Conservation (phyloP, 1,284 basidiomycete genomes). For the Puccinia horiana region DNA sequence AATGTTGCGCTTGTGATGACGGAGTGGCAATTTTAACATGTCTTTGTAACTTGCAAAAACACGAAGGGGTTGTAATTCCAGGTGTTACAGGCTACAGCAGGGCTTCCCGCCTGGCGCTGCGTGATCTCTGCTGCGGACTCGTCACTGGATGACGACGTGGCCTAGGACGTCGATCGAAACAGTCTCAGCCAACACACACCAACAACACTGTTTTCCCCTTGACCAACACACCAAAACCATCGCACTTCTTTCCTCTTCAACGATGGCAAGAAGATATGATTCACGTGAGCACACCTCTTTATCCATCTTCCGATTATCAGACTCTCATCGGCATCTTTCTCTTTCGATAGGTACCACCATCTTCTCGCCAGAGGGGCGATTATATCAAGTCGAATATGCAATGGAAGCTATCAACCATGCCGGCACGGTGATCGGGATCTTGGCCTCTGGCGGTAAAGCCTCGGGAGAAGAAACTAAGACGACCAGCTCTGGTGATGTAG, state of each 20-base stretch:
- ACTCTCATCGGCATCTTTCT: neutral
- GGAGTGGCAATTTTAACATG: too few relatives aligned
- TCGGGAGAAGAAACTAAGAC: conserved; percentile 52
- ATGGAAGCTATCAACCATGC: conserved; percentile 99
- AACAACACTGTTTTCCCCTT: neutral
- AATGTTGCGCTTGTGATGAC: too few relatives aligned
- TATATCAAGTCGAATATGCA: conserved; percentile 84
- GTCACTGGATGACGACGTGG: neutral
- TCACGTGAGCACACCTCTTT: conserved; percentile 22
- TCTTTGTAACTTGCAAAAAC: too few relatives aligned
- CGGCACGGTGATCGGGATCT: conserved; percentile 87
- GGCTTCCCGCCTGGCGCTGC: too few relatives aligned
- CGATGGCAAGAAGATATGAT: conserved; percentile 49
- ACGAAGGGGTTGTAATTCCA: too few relatives aligned
- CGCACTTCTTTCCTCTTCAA: neutral
- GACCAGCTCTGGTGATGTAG: conserved; percentile 50
- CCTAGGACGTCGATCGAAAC: neutral
- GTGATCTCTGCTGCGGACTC: too few relatives aligned
- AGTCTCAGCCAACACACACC: neutral
- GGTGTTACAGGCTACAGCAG: too few relatives aligned
- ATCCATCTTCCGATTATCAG: neutral
- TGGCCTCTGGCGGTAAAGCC: conserved; percentile 60
- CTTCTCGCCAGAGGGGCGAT: conserved; percentile 82
- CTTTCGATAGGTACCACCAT: conserved; percentile 74
- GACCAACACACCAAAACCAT: neutral